Evolutionary conservation across 352 stramenopile genomes (phyloP).

Genomic region (Phytophthora pinifolia): DNA sequence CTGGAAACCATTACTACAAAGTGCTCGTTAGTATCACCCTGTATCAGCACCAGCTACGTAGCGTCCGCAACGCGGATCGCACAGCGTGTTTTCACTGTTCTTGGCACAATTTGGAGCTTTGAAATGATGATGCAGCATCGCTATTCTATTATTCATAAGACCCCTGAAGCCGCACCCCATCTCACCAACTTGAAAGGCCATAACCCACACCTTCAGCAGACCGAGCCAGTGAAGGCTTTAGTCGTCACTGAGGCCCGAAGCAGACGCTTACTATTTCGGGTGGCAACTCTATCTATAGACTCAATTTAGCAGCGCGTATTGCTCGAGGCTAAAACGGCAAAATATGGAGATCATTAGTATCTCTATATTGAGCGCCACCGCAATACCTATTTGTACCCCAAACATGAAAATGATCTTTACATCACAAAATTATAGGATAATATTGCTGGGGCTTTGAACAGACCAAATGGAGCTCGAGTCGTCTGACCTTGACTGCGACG

Average conservation of each 20-base stretch:
- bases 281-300: neutral
- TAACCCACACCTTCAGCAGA: constrained; percentile 6
- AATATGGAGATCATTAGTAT: neutral
- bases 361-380: too few species aligned
- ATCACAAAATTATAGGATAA: constrained; percentile 13
- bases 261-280: constrained; percentile 10
- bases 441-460: constrained; percentile 26
- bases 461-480: constrained; percentile 31
- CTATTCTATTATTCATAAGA: constrained; percentile 6
- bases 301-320: neutral
- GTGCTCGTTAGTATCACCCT: too few species aligned
- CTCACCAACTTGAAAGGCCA: constrained; percentile 15
- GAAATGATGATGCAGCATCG: neutral
- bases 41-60: too few species aligned
- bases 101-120: constrained; percentile 5
- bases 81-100: constrained; percentile 3
- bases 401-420: too few species aligned
- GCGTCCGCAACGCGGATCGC: too few species aligned
- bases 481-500: constrained; percentile 17
- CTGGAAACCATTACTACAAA: too few species aligned
- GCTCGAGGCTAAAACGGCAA: neutral
- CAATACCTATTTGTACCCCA: too few species aligned
- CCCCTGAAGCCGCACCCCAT: constrained; percentile 1
- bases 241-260: neutral
- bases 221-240: neutral